These are phyloP conservation scores for Salix viminalis DNA, from an alignment of 345 rosid species.

Conservation along the genomic window DNA sequence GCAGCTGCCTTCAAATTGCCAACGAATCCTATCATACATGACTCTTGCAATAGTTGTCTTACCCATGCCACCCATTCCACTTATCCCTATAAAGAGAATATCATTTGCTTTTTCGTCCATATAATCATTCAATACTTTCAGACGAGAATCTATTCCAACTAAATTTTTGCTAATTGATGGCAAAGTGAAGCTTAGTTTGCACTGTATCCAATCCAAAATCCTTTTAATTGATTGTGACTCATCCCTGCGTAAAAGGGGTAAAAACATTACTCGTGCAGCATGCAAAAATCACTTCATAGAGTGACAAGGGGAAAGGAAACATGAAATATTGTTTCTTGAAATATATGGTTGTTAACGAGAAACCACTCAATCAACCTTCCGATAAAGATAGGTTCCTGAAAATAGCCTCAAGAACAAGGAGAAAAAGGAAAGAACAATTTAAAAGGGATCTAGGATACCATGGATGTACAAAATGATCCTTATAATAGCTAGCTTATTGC, in stretches of 20 bases:
- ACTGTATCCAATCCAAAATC: not conserved
- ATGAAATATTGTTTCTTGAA: not conserved
- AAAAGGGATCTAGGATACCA: not conserved
- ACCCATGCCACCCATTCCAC: not conserved
- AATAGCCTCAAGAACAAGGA: not conserved
- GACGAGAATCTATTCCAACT: not conserved
- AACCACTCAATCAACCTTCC: not conserved
- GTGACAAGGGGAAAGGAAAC: not conserved
- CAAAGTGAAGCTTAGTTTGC: not conserved
- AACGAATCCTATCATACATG: not conserved
- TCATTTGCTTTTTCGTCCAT: not conserved
- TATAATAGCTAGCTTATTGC: too few relatives aligned
- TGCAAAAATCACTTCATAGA: not conserved
- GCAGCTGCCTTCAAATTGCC: not conserved
- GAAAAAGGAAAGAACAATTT: not conserved
- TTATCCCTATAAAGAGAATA: not conserved
- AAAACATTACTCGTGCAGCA: not conserved
- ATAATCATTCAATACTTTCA: not conserved
- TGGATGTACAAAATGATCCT: not conserved
- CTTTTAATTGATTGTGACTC: not conserved
- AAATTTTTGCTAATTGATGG: not conserved
- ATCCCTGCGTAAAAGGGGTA: not conserved
- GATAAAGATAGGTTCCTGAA: not conserved
- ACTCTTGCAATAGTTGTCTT: slow-evolving; percentile 6
- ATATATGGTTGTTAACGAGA: not conserved